Evolutionary conservation across 345 rosid genomes (phyloP).

Genomic region (Salix udensis): DNA sequence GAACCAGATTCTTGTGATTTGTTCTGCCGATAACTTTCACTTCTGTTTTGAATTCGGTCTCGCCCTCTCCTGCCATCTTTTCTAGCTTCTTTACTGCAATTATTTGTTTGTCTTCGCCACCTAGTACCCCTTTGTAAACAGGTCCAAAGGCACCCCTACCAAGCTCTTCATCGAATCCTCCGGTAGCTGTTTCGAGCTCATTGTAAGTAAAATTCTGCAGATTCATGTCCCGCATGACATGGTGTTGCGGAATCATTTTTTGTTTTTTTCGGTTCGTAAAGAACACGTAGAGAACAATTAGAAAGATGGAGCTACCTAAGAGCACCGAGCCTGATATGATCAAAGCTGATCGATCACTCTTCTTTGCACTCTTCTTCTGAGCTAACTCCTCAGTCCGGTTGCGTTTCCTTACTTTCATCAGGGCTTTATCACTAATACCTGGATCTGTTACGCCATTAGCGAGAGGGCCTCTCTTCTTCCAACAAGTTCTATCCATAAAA

Average conservation of each 20-base stretch:
- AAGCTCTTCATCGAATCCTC: conserved; percentile 37
- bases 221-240: too few species aligned
- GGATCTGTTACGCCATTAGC: too few species aligned
- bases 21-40: conserved; percentile 27
- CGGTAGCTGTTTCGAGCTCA: too few species aligned
- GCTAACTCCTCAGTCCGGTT: conserved; percentile 6
- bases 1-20: conserved; percentile 39
- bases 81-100: conserved; percentile 39
- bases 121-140: conserved; percentile 22
- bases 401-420: conserved; percentile 34
- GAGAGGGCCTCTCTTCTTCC: conserved; percentile 41
- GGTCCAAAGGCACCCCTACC: conserved; percentile 30
- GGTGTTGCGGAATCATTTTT: too few species aligned
- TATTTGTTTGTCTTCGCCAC: neutral
- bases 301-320: too few species aligned
- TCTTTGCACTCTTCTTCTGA: too few species aligned
- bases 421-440: conserved; percentile 10
- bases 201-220: too few species aligned
- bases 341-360: too few species aligned
- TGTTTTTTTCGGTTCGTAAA: too few species aligned
- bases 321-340: too few species aligned
- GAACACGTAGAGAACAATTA: too few species aligned
- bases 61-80: conserved; percentile 8
- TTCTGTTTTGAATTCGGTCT: conserved; percentile 32
- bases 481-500: conserved; percentile 19